Base-by-base conservation (phyloP, 148 eudicot species). In the Rhododendron henanense region DNA sequence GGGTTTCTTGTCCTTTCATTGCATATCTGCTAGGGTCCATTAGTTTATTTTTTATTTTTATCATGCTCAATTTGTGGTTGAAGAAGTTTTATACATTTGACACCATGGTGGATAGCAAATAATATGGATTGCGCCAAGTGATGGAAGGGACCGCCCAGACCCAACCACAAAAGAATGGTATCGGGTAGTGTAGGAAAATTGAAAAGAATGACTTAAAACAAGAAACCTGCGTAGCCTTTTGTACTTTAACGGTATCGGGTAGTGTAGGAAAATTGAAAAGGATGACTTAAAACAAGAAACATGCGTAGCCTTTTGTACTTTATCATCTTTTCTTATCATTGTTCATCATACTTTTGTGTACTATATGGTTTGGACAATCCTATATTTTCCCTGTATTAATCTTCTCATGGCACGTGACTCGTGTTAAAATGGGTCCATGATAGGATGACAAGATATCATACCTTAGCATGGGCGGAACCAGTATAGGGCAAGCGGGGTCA, bases 51-150 rank as follows among this genome's bases (percentile, higher is more conserved):
- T 4, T 37, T 45, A 65, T 41, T 53, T 51, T 39, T 39, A 55
- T 61, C 78, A 48, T 78, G 86, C 33, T 53, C 9, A 19, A 16
- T 41, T 71, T 47, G 57, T 47, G 18, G n/a, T 39, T 78, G 35
- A 67, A 61, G 61, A 28, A 57, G 86, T 85, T 81, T 35, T 69
- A 82, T 84, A n/a, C 45, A 6, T 78, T 85, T 63, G 77, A 65
- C 45, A 37, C 69, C 90, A 97, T 98, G 91, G 88, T 86, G 99
- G 99, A 89, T 94, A 98, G 37, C 94, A 93, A 90, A 87, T 97
- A 57, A 95, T 97, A 84, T 97, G 99, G 99, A 97, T 97, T 88
- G 99, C 98, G 85, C 99, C 99, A 78, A 97, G 99, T 91, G 99
- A 98, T 82, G 99, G 99, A 90, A 92, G 99, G 89, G 99, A 97